Conservation (phyloP, 495 filamentous ascomycete species). For the Annulohypoxylon bovei region DNA sequence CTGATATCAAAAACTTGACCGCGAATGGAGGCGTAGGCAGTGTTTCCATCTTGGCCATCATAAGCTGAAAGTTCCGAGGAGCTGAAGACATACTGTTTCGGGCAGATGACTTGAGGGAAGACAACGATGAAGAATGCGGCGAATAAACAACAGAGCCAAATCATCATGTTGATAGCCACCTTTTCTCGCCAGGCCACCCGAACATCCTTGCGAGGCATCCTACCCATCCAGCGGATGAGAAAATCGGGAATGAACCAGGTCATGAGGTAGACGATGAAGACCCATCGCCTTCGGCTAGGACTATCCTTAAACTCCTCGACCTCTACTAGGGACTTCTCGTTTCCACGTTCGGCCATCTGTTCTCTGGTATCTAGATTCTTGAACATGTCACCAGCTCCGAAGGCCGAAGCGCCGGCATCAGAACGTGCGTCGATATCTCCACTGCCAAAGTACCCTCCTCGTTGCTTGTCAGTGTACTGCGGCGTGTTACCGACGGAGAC, state of each 20-base stretch:
- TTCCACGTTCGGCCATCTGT: constrained; percentile 94
- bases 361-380: constrained; percentile 91
- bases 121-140: constrained; percentile 88
- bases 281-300: constrained; percentile 89
- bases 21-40: constrained; percentile 81
- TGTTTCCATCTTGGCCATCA: constrained; percentile 73
- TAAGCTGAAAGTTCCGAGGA: constrained; percentile 76
- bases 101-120: constrained; percentile 90
- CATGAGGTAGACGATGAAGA: constrained; percentile 83
- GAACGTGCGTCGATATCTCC: constrained; percentile 86
- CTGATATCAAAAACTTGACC: constrained; percentile 89
- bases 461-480: constrained; percentile 76
- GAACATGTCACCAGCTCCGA: constrained; percentile 96
- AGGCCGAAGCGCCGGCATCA: constrained; percentile 87
- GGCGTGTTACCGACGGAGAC: constrained; percentile 66
- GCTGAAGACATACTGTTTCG: constrained; percentile 87
- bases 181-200: constrained; percentile 96
- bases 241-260: constrained; percentile 92
- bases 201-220: constrained; percentile 94
- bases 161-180: constrained; percentile 96
- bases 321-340: constrained; percentile 88
- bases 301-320: constrained; percentile 84
- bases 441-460: constrained; percentile 82
- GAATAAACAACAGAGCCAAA: constrained; percentile 86
- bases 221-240: constrained; percentile 76